Conservation (phyloP, 306 rosid genomes). For the Castanea mollissima region DNA sequence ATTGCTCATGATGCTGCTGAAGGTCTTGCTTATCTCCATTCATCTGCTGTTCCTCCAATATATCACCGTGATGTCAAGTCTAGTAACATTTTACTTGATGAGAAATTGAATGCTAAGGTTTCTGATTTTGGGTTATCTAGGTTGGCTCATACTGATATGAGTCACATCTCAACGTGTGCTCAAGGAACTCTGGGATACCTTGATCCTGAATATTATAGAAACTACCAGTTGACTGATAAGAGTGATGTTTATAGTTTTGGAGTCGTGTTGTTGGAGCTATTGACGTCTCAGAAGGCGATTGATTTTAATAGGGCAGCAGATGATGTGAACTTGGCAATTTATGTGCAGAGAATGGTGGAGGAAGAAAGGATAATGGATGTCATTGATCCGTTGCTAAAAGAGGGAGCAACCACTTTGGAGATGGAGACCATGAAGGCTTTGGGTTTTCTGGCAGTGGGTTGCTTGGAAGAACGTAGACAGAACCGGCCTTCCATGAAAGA, state of each 20-base stretch:
- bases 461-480: conserved; percentile 82
- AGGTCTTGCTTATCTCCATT: conserved; percentile 73
- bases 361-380: conserved; percentile 62
- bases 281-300: conserved; percentile 71
- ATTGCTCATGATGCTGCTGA: conserved; percentile 64
- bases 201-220: conserved; percentile 72
- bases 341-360: conserved; percentile 52
- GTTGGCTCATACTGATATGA: conserved; percentile 72
- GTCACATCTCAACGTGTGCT: conserved; percentile 79
- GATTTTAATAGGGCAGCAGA: conserved; percentile 61
- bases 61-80: conserved; percentile 85
- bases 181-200: conserved; percentile 80
- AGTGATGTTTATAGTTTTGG: conserved; percentile 80
- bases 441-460: conserved; percentile 67
- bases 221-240: conserved; percentile 66
- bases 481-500: conserved; percentile 86
- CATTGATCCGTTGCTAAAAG: conserved; percentile 53
- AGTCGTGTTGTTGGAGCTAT: conserved; percentile 60
- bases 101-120: conserved; percentile 61
- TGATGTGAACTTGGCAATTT: conserved; percentile 79
- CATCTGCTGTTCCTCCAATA: conserved; percentile 73
- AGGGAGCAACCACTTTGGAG: conserved; percentile 51
- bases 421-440: conserved; percentile 75
- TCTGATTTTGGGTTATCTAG: conserved; percentile 71
- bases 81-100: conserved; percentile 61